These are phyloP conservation scores for Penicillium pulvis DNA, from an alignment of 495 filamentous ascomycete genomes.

Conservation along the genomic window DNA sequence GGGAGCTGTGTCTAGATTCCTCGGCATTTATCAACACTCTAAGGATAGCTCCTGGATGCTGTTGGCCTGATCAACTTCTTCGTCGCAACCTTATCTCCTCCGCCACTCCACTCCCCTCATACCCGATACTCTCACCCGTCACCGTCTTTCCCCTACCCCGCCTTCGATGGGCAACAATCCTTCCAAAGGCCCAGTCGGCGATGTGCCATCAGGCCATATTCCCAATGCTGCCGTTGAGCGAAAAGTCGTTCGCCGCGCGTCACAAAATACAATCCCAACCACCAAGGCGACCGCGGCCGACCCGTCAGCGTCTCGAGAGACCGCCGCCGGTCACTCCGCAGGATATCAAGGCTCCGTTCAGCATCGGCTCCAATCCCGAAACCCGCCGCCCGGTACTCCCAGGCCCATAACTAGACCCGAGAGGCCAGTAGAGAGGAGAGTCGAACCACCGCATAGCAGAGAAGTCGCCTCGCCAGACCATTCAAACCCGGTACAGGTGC, in stretches of 20 bases:
- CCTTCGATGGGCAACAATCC: conserved; percentile 53
- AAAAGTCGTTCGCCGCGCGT: conserved; percentile 43
- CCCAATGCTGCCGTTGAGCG: conserved; percentile 33
- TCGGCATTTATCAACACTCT: conserved; percentile 7
- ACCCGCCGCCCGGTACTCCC: conserved; percentile 29
- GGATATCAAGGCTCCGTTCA: conserved; percentile 38
- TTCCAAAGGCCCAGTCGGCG: conserved; percentile 48
- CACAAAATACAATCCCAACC: conserved; percentile 41
- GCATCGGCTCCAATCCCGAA: conserved; percentile 44
- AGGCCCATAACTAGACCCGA: conserved; percentile 18
- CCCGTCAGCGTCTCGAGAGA: conserved; percentile 45
- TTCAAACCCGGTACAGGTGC: conserved; percentile 56
- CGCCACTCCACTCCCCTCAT: conserved; percentile 6
- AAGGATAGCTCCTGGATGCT: conserved; percentile 25
- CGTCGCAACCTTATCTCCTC: conserved; percentile 13
- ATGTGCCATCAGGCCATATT: conserved; percentile 33
- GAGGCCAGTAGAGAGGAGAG: conserved; percentile 25
- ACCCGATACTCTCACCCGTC: conserved; percentile 8
- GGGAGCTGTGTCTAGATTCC: conserved; percentile 16
- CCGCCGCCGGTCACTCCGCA: conserved; percentile 43
- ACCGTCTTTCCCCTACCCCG: conserved; percentile 25
- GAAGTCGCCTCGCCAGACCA: conserved; percentile 33
- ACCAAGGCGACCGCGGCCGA: conserved; percentile 45
- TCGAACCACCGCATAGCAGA: conserved; percentile 27
- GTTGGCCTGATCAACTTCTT: conserved; percentile 20